Percentiles rank a stretch among this genome's conserved stretches.
These are phyloP conservation scores for Spizellomyces punctatus DNA, from an alignment of 192 early-diverging fungal genomes.

Conservation along the genomic window DNA sequence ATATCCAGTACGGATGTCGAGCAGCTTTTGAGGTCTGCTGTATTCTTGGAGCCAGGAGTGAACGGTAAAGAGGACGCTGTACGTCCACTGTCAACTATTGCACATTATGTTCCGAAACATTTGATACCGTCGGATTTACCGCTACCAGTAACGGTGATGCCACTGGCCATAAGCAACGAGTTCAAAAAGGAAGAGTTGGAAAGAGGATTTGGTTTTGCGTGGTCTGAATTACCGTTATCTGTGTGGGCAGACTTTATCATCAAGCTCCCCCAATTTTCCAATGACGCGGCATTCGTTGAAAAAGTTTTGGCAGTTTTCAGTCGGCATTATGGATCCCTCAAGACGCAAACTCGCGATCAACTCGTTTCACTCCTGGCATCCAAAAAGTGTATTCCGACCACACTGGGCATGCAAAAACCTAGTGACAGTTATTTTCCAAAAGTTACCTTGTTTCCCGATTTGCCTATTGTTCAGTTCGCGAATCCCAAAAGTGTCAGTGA, in stretches of 20 bases:
- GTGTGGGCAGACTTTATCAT: conserved; percentile 67
- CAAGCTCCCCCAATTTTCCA: conserved; percentile 48
- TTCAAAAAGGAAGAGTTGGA: conserved; percentile 66
- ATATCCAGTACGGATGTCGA: conserved; percentile 36
- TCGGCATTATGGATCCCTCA: conserved; percentile 43
- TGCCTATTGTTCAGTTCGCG: conserved; percentile 72
- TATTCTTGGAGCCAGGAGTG: conserved; percentile 42
- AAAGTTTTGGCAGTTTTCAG: conserved; percentile 60
- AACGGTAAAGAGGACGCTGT: conserved; percentile 24
- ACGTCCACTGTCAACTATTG: conserved; percentile 50
- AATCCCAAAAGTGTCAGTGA: conserved; percentile 53
- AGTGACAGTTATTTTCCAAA: conserved; percentile 74
- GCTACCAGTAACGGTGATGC: conserved; percentile 61
- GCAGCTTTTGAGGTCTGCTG: conserved; percentile 51
- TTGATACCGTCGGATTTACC: conserved; percentile 64
- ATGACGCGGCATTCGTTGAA: conserved; percentile 64
- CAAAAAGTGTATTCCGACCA: conserved; percentile 70
- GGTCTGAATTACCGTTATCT: conserved; percentile 58
- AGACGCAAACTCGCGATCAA: conserved; percentile 30
- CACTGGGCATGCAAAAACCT: conserved; percentile 67
- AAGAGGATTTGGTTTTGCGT: conserved; percentile 8
- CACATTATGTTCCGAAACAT: conserved; percentile 69
- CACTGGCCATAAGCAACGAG: conserved; percentile 62
- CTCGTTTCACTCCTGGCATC: conserved; percentile 33
- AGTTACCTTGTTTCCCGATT: conserved; percentile 81